phyloP scores from a whole-genome alignment of 192 early-diverging fungal species.

The Backusella tarrabulga region DNA sequence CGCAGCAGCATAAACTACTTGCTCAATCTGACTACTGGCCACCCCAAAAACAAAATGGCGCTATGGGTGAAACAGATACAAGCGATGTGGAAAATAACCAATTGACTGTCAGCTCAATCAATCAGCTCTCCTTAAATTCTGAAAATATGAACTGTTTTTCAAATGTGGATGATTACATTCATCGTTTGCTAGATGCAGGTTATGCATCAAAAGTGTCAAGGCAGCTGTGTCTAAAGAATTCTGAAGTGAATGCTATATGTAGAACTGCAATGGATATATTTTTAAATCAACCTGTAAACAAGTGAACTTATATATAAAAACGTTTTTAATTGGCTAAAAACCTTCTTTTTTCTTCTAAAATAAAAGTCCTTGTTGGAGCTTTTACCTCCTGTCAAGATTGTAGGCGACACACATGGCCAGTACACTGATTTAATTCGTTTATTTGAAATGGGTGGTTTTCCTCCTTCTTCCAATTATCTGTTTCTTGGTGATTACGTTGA shows the following conservation, averaged over 20 bases:
- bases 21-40: constrained; percentile 28
- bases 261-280: constrained; percentile 87
- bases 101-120: constrained; percentile 36
- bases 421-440: constrained; percentile 89
- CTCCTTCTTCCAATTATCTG: constrained; percentile 87
- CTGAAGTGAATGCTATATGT: constrained; percentile 85
- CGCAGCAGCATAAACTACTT: constrained; percentile 26
- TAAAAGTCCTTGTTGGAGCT: constrained; percentile 61
- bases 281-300: constrained; percentile 74
- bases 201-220: constrained; percentile 73
- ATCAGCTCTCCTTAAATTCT: constrained; percentile 36
- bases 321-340: background rate
- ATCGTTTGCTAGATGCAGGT: constrained; percentile 77
- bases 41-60: background rate
- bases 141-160: constrained; percentile 14
- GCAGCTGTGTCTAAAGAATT: constrained; percentile 79
- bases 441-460: constrained; percentile 94
- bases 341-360: background rate
- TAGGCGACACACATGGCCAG: constrained; percentile 97
- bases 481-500: constrained; percentile 98
- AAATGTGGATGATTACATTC: constrained; percentile 85
- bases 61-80: constrained; percentile 8
- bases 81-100: constrained; percentile 31
- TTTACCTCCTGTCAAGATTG: constrained; percentile 75
- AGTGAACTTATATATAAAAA: background rate